These are phyloP conservation scores for Paxillus ammoniavirescens DNA, from an alignment of 768 basidiomycete species.

Conservation along the genomic window DNA sequence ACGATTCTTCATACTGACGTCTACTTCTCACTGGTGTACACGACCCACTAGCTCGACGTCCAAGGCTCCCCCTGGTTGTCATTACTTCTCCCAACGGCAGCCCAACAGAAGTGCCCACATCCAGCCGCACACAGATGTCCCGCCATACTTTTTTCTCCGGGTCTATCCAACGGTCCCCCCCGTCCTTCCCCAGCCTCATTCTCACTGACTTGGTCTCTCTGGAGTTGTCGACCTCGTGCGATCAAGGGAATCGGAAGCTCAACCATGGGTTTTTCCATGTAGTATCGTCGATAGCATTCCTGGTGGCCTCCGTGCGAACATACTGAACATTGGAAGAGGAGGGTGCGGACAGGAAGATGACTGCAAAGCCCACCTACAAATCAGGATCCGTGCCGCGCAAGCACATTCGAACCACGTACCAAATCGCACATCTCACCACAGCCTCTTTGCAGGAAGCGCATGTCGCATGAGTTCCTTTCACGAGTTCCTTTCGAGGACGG, in stretches of 20 bases:
- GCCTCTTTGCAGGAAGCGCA: slow-evolving; percentile 55
- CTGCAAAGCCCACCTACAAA: slow-evolving; percentile 34
- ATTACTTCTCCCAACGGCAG: slow-evolving; percentile 26
- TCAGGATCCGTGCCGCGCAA: slow-evolving; percentile 1
- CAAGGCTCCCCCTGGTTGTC: background rate
- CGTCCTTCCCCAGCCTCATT: slow-evolving; percentile 11
- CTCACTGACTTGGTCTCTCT: slow-evolving; percentile 17
- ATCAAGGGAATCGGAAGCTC: slow-evolving; percentile 30
- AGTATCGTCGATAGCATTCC: slow-evolving; percentile 70
- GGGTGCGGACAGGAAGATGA: slow-evolving; percentile 69
- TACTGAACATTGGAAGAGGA: slow-evolving; percentile 72
- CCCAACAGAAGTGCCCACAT: slow-evolving; percentile 84
- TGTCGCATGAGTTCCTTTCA: slow-evolving; percentile 48
- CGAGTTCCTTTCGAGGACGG: slow-evolving; percentile 27
- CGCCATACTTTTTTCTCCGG: slow-evolving; percentile 13
- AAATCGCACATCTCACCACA: slow-evolving; percentile 64
- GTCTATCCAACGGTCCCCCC: background rate
- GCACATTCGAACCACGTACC: slow-evolving; percentile 42
- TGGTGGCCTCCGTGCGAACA: slow-evolving; percentile 84
- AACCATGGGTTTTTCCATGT: slow-evolving; percentile 56
- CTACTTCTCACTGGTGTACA: background rate
- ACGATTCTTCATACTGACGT: background rate
- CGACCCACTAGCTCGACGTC: background rate
- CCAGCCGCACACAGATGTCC: slow-evolving; percentile 77
- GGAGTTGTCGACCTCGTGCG: slow-evolving; percentile 22